These are phyloP conservation scores for Fistulifera pelliculosa DNA, from an alignment of 108 stramenopile species.

Conservation along the genomic window DNA sequence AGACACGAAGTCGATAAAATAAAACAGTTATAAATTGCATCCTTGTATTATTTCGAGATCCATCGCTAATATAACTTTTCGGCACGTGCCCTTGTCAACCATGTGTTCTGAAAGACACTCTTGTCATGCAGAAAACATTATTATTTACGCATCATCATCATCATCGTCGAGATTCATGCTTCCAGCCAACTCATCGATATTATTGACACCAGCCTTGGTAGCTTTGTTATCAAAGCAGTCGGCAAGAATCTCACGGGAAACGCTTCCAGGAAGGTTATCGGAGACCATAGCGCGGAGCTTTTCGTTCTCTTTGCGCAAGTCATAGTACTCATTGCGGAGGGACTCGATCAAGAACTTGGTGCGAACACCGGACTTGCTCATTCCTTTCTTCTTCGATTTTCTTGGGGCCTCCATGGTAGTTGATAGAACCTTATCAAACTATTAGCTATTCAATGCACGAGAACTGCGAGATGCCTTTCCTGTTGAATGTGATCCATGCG, in stretches of 20 bases:
- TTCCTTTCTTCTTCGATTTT: slow-evolving; percentile 24
- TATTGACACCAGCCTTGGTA: slow-evolving; percentile 8
- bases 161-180: slow-evolving; percentile 25
- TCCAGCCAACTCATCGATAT: slow-evolving; percentile 27
- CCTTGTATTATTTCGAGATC: no score
- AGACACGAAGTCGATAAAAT: no score
- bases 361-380: slow-evolving; percentile 34
- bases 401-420: slow-evolving; percentile 7
- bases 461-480: no score
- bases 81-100: no score
- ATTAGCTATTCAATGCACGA: no score
- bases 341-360: slow-evolving; percentile 48
- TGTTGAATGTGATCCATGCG: no score
- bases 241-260: slow-evolving; percentile 21
- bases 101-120: no score
- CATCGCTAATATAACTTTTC: no score
- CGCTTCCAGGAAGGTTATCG: slow-evolving; percentile 17
- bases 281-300: slow-evolving; percentile 29
- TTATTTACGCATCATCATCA: slow-evolving; percentile 20
- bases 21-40: no score
- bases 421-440: no score
- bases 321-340: slow-evolving; percentile 32
- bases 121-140: no score
- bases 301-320: slow-evolving; percentile 36
- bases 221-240: slow-evolving; percentile 29